A percentile compares a stretch with the other conserved stretches of the same genome.
Conservation (phyloP, 2,329 filamentous ascomycete genomes). For the Cercospora citrullina region DNA sequence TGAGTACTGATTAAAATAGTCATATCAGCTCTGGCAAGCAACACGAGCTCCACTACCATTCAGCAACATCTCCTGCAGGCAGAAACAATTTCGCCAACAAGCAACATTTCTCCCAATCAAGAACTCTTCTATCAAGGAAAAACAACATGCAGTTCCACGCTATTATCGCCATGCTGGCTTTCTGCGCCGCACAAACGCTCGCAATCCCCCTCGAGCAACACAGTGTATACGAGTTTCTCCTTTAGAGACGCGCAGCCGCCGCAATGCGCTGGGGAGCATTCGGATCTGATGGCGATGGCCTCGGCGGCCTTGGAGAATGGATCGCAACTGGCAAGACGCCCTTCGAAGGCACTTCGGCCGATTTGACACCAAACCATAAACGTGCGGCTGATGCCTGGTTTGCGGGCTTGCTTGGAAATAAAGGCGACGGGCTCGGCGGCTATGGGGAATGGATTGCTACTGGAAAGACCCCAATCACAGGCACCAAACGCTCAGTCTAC, state of each 20-base stretch:
- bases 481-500: no score
- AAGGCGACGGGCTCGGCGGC: no score
- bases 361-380: background rate
- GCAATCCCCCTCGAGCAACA: background rate
- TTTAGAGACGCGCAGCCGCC: background rate
- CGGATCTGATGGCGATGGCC: background rate
- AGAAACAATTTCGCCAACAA: background rate
- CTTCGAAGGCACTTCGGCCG: background rate
- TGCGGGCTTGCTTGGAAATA: no score
- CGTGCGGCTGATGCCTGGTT: background rate
- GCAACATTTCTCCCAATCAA: background rate
- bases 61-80: background rate
- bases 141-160: background rate
- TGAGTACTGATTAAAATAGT: background rate
- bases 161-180: background rate
- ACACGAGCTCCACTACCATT: background rate
- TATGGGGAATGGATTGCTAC: no score
- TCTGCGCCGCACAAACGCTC: background rate
- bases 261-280: background rate
- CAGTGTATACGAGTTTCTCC: background rate
- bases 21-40: background rate
- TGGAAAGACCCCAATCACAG: no score
- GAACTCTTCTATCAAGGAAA: background rate
- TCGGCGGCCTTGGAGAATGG: background rate
- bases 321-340: background rate